Conservation (phyloP, 106 monocot species). For the Posidonia australis region DNA sequence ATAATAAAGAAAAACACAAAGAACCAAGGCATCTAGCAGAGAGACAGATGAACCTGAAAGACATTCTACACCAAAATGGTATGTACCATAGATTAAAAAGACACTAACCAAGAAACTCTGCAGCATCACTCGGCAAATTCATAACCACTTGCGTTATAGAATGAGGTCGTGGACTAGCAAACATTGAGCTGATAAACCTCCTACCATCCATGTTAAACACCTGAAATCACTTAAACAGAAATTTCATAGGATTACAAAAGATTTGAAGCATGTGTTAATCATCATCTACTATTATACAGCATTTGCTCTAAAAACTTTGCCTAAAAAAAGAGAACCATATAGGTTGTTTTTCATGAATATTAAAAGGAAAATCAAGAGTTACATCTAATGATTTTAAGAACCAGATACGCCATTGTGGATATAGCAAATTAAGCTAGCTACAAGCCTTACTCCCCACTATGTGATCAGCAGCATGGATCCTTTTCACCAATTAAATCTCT, state of each 20-base stretch:
- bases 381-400: too few species aligned
- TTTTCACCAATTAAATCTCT: too few species aligned
- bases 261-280: neutral
- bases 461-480: too few species aligned
- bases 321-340: neutral
- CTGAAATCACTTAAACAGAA: slow-evolving; percentile 17
- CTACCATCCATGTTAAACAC: slow-evolving; percentile 97
- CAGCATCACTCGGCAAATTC: slow-evolving; percentile 87
- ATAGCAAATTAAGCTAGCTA: too few species aligned
- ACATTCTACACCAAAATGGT: neutral
- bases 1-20: too few species aligned
- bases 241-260: neutral
- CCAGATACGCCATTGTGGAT: too few species aligned
- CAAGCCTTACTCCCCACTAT: too few species aligned
- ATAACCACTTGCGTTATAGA: slow-evolving; percentile 77
- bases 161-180: slow-evolving; percentile 21
- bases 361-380: too few species aligned
- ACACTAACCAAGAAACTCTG: slow-evolving; percentile 69
- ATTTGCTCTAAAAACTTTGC: neutral
- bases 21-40: too few species aligned
- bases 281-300: neutral
- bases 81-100: neutral
- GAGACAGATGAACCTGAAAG: neutral
- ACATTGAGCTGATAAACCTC: slow-evolving; percentile 63
- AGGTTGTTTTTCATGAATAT: too few species aligned